Conservation (phyloP, 805 yeast species). For the Pichia deserticola region DNA sequence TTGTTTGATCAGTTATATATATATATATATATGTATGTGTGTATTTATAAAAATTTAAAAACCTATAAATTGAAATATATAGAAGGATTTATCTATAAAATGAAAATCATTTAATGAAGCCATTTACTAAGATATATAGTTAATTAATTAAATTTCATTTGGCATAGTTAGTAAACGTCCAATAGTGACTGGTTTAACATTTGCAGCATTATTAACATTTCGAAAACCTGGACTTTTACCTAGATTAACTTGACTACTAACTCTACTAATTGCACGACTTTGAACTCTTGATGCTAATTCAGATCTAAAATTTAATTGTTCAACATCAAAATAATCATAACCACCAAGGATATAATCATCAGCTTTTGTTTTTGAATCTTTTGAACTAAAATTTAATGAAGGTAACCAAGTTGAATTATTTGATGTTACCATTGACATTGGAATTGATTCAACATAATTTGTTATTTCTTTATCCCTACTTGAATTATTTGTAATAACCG, state of each 20-base stretch:
- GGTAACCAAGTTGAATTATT: slow-evolving; percentile 19
- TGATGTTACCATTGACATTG: slow-evolving; percentile 26
- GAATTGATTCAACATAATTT: slow-evolving; percentile 25
- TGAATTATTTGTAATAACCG: slow-evolving; percentile 9
- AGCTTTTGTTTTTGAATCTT: neutral
- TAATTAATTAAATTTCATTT: slow-evolving; percentile 15
- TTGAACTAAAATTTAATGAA: neutral
- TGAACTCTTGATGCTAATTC: slow-evolving; percentile 22
- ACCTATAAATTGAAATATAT: no score
- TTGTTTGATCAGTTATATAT: no score
- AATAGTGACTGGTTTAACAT: slow-evolving; percentile 9
- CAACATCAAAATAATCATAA: slow-evolving; percentile 54
- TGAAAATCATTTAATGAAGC: no score
- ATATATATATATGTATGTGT: neutral
- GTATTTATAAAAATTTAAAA: no score
- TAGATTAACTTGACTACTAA: slow-evolving; percentile 12
- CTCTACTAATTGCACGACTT: slow-evolving; percentile 23
- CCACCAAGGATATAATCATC: slow-evolving; percentile 43
- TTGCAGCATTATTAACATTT: slow-evolving; percentile 3
- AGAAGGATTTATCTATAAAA: no score
- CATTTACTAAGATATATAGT: neutral
- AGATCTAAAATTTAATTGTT: slow-evolving; percentile 43
- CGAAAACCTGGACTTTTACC: slow-evolving; percentile 9
- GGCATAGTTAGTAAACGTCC: slow-evolving; percentile 21
- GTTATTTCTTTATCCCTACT: slow-evolving; percentile 20